phyloP scores from a whole-genome alignment of 768 basidiomycete species.

The Termitomyces sp. region DNA sequence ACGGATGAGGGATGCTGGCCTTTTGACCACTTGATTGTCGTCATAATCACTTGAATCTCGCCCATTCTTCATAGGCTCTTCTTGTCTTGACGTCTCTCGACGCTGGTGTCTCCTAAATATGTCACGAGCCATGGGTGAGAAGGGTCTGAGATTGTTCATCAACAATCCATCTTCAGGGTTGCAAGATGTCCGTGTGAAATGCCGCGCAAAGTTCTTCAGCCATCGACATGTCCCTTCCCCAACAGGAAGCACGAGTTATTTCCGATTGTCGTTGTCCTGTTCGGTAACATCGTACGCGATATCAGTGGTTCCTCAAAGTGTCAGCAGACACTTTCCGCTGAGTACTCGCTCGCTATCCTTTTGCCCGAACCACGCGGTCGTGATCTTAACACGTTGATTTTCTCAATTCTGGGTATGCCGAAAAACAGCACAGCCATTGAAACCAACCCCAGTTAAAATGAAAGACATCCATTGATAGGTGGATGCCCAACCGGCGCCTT shows the following conservation, averaged over 20 bases:
- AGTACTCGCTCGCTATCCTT: background rate
- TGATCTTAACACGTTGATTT: background rate
- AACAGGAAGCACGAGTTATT: constrained; percentile 10
- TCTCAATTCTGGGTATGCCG: constrained; percentile 1
- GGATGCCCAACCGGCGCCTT: background rate
- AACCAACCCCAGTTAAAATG: constrained; percentile 2
- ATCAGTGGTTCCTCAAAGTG: constrained; percentile 8
- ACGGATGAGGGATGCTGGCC: background rate
- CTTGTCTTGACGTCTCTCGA: background rate
- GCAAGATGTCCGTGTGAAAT: constrained; percentile 8
- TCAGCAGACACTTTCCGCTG: constrained; percentile 7
- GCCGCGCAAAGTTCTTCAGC: background rate
- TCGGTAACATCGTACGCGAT: constrained; percentile 6
- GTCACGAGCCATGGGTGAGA: background rate
- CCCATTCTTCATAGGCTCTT: background rate
- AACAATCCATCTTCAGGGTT: constrained; percentile 6
- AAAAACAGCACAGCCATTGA: constrained; percentile 5
- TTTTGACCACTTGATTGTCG: background rate
- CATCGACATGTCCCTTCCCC: constrained; percentile 3
- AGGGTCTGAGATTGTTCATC: constrained; percentile 3
- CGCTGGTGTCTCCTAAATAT: background rate
- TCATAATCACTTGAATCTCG: background rate
- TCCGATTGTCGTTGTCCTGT: constrained; percentile 7
- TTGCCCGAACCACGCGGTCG: constrained; percentile 8
- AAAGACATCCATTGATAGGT: background rate